phyloP scores from a whole-genome alignment of 768 basidiomycete species.

The Chalciporus piperatus region DNA sequence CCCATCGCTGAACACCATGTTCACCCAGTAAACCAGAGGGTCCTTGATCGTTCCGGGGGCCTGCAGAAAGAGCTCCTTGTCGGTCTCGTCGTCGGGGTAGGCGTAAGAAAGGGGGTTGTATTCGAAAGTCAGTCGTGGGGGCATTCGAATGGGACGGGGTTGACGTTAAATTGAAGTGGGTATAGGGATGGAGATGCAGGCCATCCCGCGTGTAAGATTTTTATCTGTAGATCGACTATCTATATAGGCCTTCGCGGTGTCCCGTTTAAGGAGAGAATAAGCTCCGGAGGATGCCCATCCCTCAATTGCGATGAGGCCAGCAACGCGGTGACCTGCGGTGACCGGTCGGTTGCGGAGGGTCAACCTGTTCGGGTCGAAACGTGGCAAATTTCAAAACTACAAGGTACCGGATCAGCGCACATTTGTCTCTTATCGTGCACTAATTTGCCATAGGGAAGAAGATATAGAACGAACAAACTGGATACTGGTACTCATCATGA shows the following conservation, averaged over 20 bases:
- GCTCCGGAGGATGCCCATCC: background rate
- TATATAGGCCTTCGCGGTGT: background rate
- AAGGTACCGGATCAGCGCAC: background rate
- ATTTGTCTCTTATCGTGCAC: background rate
- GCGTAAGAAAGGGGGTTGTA: constrained; percentile 20
- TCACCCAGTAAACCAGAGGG: constrained; percentile 26
- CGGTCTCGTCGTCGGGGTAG: constrained; percentile 24
- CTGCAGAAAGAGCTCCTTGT: constrained; percentile 26
- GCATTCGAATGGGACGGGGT: constrained; percentile 4
- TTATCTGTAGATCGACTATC: background rate
- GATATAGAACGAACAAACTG: no score
- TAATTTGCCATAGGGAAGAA: no score
- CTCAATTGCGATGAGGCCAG: background rate
- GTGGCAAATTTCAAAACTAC: background rate
- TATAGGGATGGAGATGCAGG: background rate
- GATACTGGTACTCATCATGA: no score
- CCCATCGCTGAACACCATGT: constrained; percentile 20
- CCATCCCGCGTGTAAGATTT: background rate
- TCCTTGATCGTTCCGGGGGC: constrained; percentile 6
- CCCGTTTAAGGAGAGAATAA: background rate
- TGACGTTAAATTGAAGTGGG: background rate
- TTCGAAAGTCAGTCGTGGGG: constrained; percentile 14
- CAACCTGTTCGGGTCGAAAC: background rate
- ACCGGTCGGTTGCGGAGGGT: background rate
- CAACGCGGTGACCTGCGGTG: background rate